These are phyloP conservation scores for Hydnomerulius pinastri DNA, from an alignment of 768 basidiomycete species.

Conservation along the genomic window DNA sequence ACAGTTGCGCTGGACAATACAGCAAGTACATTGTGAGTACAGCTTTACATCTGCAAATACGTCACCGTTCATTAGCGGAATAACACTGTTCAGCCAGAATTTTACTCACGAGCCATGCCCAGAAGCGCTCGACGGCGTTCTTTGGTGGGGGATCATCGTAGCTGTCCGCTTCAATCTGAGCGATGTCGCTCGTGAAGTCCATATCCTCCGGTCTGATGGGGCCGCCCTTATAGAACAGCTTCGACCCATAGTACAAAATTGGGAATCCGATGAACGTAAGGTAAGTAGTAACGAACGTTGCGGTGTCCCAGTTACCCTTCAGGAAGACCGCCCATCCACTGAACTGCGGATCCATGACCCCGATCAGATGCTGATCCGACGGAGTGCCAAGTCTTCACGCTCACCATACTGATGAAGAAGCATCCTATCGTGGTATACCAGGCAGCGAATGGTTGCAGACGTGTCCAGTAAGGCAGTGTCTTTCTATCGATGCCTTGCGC, in stretches of 20 bases:
- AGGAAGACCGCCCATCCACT: conserved; percentile 56
- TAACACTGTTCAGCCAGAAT: too few relatives aligned
- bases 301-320: conserved; percentile 51
- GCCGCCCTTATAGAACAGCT: conserved; percentile 41
- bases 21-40: too few relatives aligned
- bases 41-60: too few relatives aligned
- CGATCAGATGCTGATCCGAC: conserved; percentile 7
- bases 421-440: conserved; percentile 44
- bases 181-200: conserved; percentile 79
- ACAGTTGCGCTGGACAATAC: too few relatives aligned
- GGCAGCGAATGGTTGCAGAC: conserved; percentile 73
- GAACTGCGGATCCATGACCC: conserved; percentile 45
- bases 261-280: conserved; percentile 74
- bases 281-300: conserved; percentile 82
- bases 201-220: conserved; percentile 56
- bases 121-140: conserved; percentile 69
- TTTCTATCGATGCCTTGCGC: conserved; percentile 75
- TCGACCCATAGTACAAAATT: conserved; percentile 63
- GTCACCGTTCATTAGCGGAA: too few relatives aligned
- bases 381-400: conserved; percentile 23
- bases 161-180: conserved; percentile 68
- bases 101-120: conserved; percentile 82
- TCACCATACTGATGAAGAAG: conserved; percentile 61
- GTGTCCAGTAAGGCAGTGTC: conserved; percentile 68
- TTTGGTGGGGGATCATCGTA: conserved; percentile 72